phyloP scores from a whole-genome alignment of 345 rosid species.

The Erysimum cheiranthoides region DNA sequence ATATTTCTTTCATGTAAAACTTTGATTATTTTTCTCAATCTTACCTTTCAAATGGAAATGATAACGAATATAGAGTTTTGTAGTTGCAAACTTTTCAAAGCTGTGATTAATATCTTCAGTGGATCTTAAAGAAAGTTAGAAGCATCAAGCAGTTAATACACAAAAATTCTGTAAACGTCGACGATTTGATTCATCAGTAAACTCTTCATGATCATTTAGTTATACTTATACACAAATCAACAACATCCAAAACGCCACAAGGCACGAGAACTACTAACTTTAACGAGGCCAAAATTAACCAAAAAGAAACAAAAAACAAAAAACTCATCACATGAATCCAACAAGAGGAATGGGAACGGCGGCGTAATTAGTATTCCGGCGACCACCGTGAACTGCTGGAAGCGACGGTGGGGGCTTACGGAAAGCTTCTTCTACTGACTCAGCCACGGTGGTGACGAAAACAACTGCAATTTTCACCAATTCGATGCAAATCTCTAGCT shows the following conservation, averaged over 20 bases:
- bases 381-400: slow-evolving; percentile 29
- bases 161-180: neutral
- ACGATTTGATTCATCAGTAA: slow-evolving; percentile 37
- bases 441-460: slow-evolving; percentile 55
- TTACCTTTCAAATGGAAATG: neutral
- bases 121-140: slow-evolving; percentile 1
- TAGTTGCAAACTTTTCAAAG: neutral
- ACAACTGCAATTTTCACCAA: slow-evolving; percentile 52
- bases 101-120: neutral
- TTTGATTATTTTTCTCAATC: neutral
- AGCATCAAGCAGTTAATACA: neutral
- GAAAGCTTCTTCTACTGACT: slow-evolving; percentile 49
- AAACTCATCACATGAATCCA: slow-evolving; percentile 57
- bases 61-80: neutral
- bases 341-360: slow-evolving; percentile 49
- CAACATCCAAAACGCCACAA: slow-evolving; percentile 31
- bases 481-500: slow-evolving; percentile 55
- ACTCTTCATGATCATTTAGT: slow-evolving; percentile 34
- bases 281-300: slow-evolving; percentile 38
- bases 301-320: neutral
- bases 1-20: neutral
- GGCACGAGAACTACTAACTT: slow-evolving; percentile 35
- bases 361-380: slow-evolving; percentile 29
- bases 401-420: slow-evolving; percentile 30
- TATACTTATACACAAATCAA: slow-evolving; percentile 38